Base-by-base conservation (phyloP, 2,329 filamentous ascomycete species). In the Stagonosporopsis tanaceti region DNA sequence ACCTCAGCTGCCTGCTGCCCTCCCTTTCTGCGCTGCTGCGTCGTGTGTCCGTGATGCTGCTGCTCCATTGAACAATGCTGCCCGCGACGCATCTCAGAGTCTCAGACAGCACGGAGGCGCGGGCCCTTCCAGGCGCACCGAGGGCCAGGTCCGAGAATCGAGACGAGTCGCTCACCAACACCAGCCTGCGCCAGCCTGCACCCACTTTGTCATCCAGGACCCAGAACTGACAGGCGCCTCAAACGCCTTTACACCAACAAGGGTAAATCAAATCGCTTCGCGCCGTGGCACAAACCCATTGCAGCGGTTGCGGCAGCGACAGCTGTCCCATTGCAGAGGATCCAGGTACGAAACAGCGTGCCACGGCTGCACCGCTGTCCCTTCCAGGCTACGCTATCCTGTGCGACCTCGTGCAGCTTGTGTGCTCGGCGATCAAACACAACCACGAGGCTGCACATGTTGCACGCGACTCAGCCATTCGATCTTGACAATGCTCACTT, bases 1-100 rank as follows among this genome's bases (percentile, higher is more conserved):
- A 39, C 50, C 57, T 64, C 66, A 66, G 68, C 69, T 69, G 63
- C 61, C 32, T 51, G 48, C 56, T 67, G 57, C 62, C 63, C 60
- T 57, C 60, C 52, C 57, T 57, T 39, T 53, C 48, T 24, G 37
- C 60, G 51, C 47, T 60, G 42, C 55, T 57, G 52, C 38, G 52
- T 39, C 48, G 6, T 37, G 46, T 25, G 27, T 27, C 32, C 30
- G 41, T 28, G 30, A 50, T 14, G 42, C 25, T 38, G 14, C 32
- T 34, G 4, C 32, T 28, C 22, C 45, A 9, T 17, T 15, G 45
- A 27, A 11, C 11, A 14, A 17, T 6, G 53, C 40, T 40, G 40
- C 58, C 57, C 52, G 54, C 7, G 28, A 51, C 28, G 39, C 60
- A 60, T 58, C 60, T 56, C 57, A 62, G 59, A 60, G 59, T 58